These are phyloP conservation scores for Zygoascus biomembranicola DNA, from an alignment of 805 yeast species.

Conservation along the genomic window DNA sequence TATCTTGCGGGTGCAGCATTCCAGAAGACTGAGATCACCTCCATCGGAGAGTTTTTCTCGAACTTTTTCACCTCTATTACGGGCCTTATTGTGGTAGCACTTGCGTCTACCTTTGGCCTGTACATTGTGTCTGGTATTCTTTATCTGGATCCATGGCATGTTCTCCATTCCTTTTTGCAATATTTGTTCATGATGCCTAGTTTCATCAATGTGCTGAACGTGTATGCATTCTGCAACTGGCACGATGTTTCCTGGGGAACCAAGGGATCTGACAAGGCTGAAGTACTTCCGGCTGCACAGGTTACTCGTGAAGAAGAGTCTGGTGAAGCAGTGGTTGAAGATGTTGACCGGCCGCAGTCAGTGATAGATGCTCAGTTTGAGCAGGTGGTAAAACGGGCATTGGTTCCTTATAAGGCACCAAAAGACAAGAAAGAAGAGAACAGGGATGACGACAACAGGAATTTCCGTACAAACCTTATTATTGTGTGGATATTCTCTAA, in stretches of 20 bases:
- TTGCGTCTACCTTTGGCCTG: slow-evolving; percentile 52
- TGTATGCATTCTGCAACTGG: slow-evolving; percentile 62
- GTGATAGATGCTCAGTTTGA: slow-evolving; percentile 47
- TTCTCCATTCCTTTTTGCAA: slow-evolving; percentile 43
- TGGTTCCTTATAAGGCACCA: slow-evolving; percentile 40
- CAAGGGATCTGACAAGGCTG: slow-evolving; percentile 52
- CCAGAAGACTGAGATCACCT: slow-evolving; percentile 25
- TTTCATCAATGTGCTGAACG: slow-evolving; percentile 43
- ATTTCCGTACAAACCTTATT: slow-evolving; percentile 34
- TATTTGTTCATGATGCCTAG: slow-evolving; percentile 30
- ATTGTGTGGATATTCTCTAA: slow-evolving; percentile 33
- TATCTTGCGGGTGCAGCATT: slow-evolving; percentile 49
- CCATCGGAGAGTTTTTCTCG: slow-evolving; percentile 24
- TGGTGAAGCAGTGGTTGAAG: slow-evolving; percentile 43
- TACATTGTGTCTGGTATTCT: slow-evolving; percentile 51
- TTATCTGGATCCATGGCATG: slow-evolving; percentile 61
- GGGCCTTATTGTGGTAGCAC: slow-evolving; percentile 51
- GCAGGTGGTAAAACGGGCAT: slow-evolving; percentile 42
- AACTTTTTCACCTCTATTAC: slow-evolving; percentile 36
- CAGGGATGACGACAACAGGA: slow-evolving; percentile 31
- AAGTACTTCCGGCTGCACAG: slow-evolving; percentile 44
- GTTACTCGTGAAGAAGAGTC: slow-evolving; percentile 45
- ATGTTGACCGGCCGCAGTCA: slow-evolving; percentile 38
- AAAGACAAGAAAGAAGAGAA: slow-evolving; percentile 15
- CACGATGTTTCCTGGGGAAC: slow-evolving; percentile 72